Evolutionary conservation across 257 asterid species (phyloP), one percentile per base, ranked within the genome.

Genomic region (Fraxinus anomala): DNA sequence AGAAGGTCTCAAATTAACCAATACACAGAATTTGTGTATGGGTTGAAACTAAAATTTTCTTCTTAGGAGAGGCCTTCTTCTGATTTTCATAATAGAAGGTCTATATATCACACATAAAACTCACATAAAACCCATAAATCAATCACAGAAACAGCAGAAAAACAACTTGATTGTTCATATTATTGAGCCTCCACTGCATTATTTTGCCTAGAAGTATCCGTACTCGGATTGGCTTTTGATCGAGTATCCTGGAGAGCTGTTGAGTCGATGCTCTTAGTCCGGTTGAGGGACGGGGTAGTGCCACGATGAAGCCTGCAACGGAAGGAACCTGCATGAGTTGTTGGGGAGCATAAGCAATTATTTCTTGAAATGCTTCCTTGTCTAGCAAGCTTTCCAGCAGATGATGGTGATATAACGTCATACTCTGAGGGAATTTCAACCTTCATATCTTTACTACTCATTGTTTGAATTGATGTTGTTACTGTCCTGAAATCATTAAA

Each of bases 321-420:
- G 31, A 90, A 92, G 33, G 94, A 92, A 81, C 98, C 97, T 2
- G 84, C 88, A 44, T 93, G 97, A 4, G 93, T 90, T 4, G 98
- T 91, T 0, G 97, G 96, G 40, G 98, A 91, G 81, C 97, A 93
- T 4, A 91, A 39, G 73, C 98, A 93, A 73, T 83, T 86, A 76
- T 73, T 73, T 88, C 86, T 90, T 1, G 85, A 83, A 14, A 87
- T 79, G 69, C 96, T 92, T 39, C 91, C 95, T 76, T 92, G 94
- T 34, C 97, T 89, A 8, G 85, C 80, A 66, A 89, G 92, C 78
- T 91, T 92, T 23, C 87, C 84, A 28, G 76, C 51, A 37, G n/a
- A 54, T 47, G 82, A 65, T 17, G 83, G 78, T 0, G 84, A 77
- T 44, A 70, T 67, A 1, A 42, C 61, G 68, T 83, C 83, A 26